Percentiles rank a stretch among this genome's conserved stretches.
phyloP scores from a whole-genome alignment of 208 protist genomes.

The Leishmania tarentolae region DNA sequence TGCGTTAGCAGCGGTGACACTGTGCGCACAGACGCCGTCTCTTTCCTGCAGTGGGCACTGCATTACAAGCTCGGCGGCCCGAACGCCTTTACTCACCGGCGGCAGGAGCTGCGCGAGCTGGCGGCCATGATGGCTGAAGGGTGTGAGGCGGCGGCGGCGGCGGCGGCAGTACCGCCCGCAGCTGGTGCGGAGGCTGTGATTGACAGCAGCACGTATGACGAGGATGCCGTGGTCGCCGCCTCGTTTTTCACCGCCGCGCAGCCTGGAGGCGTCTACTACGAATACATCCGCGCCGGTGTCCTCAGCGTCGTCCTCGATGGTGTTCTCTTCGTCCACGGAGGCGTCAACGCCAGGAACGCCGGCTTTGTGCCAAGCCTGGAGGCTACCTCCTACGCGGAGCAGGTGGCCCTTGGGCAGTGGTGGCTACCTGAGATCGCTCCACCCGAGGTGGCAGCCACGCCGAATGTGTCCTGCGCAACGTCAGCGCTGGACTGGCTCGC shows the following conservation, averaged over 20 bases:
- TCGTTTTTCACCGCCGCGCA: conserved; percentile 67
- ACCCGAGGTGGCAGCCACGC: not conserved
- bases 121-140: conserved; percentile 2
- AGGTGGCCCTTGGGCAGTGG: conserved; percentile 24
- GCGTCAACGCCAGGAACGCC: conserved; percentile 62
- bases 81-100: conserved; percentile 66
- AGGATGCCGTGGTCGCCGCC: conserved; percentile 61
- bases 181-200: not conserved
- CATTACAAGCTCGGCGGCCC: conserved; percentile 65
- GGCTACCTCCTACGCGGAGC: conserved; percentile 24
- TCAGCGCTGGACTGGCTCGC: conserved; percentile 57
- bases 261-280: conserved; percentile 74
- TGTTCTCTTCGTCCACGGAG: conserved; percentile 88
- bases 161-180: not conserved
- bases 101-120: conserved; percentile 55
- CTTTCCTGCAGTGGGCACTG: conserved; percentile 73
- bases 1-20: not conserved
- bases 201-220: not conserved
- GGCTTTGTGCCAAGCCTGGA: conserved; percentile 62
- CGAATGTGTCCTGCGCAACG: not conserved
- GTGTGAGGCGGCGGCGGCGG: not conserved
- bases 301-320: conserved; percentile 61
- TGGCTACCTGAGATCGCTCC: conserved; percentile 29
- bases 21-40: conserved; percentile 30
- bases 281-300: conserved; percentile 62